phyloP scores from a whole-genome alignment of 2,329 filamentous ascomycete genomes.

The Penicillium occitanis region DNA sequence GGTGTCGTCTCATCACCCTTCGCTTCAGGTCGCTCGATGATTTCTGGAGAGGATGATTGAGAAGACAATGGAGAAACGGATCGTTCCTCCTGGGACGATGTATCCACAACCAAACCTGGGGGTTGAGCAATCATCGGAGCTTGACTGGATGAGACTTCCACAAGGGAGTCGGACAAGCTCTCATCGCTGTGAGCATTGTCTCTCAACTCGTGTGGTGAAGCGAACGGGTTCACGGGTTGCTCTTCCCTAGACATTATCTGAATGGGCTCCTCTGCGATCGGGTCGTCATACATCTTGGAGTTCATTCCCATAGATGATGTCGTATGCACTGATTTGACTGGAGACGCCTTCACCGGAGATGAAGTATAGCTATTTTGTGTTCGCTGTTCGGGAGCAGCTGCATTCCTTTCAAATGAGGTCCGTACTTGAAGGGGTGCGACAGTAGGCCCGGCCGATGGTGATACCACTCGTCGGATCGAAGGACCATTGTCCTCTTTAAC shows the following conservation, averaged over 20 bases:
- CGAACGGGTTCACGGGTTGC: neutral
- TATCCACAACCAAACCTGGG: slow-evolving; percentile 68
- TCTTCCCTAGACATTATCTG: slow-evolving; percentile 5
- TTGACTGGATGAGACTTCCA: slow-evolving; percentile 62
- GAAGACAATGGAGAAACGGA: slow-evolving; percentile 61
- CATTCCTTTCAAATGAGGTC: slow-evolving; percentile 24
- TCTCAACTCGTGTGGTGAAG: slow-evolving; percentile 2
- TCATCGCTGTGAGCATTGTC: slow-evolving; percentile 10
- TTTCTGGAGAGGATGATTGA: slow-evolving; percentile 51
- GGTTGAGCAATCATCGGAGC: slow-evolving; percentile 45
- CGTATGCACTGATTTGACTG: slow-evolving; percentile 11
- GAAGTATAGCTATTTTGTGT: neutral
- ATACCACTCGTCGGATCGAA: slow-evolving; percentile 38
- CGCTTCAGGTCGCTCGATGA: slow-evolving; percentile 29
- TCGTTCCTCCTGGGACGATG: slow-evolving; percentile 66
- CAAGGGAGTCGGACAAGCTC: slow-evolving; percentile 64
- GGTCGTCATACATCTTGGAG: slow-evolving; percentile 10
- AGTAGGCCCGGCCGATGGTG: slow-evolving; percentile 31
- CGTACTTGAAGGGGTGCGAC: slow-evolving; percentile 25
- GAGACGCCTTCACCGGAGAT: slow-evolving; percentile 21
- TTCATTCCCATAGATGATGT: slow-evolving; percentile 7
- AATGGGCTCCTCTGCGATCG: slow-evolving; percentile 10
- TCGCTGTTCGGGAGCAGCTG: slow-evolving; percentile 21
- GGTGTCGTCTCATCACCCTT: slow-evolving; percentile 46
- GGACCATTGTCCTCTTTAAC: slow-evolving; percentile 28